Percentiles rank a stretch among this genome's conserved stretches.
These are phyloP conservation scores for Lantana camara DNA, from an alignment of 257 asterid species.

Conservation along the genomic window DNA sequence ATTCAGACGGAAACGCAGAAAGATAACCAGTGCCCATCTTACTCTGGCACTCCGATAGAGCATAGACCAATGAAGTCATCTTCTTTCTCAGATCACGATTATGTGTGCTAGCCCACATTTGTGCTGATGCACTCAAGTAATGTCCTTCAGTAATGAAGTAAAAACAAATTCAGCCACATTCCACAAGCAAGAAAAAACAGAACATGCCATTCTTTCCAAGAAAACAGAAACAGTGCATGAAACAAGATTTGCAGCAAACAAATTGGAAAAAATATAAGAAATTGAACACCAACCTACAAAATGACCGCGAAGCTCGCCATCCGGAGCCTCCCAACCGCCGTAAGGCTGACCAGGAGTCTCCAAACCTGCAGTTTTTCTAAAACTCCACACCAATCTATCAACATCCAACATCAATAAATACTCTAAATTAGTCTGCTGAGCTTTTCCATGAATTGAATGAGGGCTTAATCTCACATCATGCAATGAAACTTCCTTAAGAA, in stretches of 20 bases:
- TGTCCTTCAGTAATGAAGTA: conserved; percentile 57
- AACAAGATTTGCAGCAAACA: neutral
- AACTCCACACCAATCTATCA: conserved; percentile 88
- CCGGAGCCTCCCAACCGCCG: conserved; percentile 90
- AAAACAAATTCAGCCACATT: neutral
- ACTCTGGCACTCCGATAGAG: conserved; percentile 62
- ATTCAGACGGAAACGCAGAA: conserved; percentile 87
- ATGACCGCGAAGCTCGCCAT: conserved; percentile 86
- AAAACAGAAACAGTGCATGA: neutral
- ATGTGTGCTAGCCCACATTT: conserved; percentile 90
- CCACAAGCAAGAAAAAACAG: conserved; percentile 4
- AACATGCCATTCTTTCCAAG: conserved; percentile 7
- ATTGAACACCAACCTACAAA: conserved; percentile 70
- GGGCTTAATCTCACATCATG: conserved; percentile 75
- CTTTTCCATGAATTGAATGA: conserved; percentile 65
- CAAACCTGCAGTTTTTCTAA: conserved; percentile 78
- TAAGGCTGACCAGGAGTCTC: conserved; percentile 71
- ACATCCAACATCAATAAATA: conserved; percentile 87
- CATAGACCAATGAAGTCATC: conserved; percentile 62
- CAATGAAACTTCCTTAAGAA: conserved; percentile 66
- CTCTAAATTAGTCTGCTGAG: conserved; percentile 91
- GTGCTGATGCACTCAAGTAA: conserved; percentile 89
- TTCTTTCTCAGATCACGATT: conserved; percentile 47
- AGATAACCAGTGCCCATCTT: conserved; percentile 82
- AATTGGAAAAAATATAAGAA: neutral